These are phyloP conservation scores for Gossypium bickii DNA, from an alignment of 345 rosid species.

Conservation along the genomic window DNA sequence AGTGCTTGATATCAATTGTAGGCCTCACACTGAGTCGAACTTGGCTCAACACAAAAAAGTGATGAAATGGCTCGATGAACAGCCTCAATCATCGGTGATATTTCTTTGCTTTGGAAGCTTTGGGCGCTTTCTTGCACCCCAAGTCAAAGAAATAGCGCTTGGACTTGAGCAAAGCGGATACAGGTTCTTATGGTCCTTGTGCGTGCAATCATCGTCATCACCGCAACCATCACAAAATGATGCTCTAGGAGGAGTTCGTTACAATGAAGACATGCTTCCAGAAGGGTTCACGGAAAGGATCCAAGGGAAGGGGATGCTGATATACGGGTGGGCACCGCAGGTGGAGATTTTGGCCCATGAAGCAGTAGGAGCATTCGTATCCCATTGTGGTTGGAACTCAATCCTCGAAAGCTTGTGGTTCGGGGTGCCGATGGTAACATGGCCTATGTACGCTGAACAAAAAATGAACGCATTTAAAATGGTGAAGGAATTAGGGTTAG, in stretches of 20 bases:
- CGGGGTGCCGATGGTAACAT: conserved; percentile 13
- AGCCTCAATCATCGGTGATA: too few relatives aligned
- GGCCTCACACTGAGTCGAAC: too few relatives aligned
- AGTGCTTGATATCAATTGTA: too few relatives aligned
- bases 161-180: too few relatives aligned
- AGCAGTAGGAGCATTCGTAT: conserved; percentile 17
- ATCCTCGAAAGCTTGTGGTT: conserved; percentile 12
- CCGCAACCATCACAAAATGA: background rate
- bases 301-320: background rate
- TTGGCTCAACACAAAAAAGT: conserved; percentile 2
- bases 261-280: too few relatives aligned
- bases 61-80: too few relatives aligned
- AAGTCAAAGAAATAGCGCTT: too few relatives aligned
- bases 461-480: conserved; percentile 4
- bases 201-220: too few relatives aligned
- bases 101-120: too few relatives aligned
- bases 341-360: conserved; percentile 14
- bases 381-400: background rate
- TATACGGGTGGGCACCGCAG: too few relatives aligned
- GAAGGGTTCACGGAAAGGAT: too few relatives aligned
- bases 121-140: conserved; percentile 13
- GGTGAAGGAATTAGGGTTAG: background rate
- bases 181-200: too few relatives aligned
- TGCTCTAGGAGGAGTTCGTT: background rate
- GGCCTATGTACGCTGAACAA: conserved; percentile 17